These are phyloP conservation scores for Tuctoria greenei DNA, from an alignment of 176 grass and related monocot species.

Conservation along the genomic window DNA sequence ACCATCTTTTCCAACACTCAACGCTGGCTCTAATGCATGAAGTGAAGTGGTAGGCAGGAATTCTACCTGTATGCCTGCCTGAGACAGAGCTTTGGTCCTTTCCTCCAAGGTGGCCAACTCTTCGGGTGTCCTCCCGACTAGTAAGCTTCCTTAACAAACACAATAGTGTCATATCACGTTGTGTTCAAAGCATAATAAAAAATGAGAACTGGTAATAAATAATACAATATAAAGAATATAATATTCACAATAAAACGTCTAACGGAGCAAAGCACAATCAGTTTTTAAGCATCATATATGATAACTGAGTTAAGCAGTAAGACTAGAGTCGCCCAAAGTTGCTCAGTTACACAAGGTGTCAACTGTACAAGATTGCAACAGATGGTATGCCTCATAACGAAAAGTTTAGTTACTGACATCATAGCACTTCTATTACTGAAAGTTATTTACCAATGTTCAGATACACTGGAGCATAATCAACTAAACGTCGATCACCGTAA, in stretches of 20 bases:
- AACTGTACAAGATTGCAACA: slow-evolving; percentile 5
- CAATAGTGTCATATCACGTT: slow-evolving; percentile 17
- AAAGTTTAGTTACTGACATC: neutral
- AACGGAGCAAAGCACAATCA: neutral
- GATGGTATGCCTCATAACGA: neutral
- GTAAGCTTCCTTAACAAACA: slow-evolving; percentile 73
- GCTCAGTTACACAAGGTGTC: neutral
- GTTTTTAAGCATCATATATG: neutral
- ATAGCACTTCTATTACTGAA: neutral
- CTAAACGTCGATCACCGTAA: neutral
- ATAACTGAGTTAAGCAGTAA: neutral
- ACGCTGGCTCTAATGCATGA: slow-evolving; percentile 57
- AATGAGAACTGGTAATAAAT: neutral
- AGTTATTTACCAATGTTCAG: neutral
- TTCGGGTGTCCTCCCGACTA: slow-evolving; percentile 65
- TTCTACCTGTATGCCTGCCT: slow-evolving; percentile 65
- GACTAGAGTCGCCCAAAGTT: neutral
- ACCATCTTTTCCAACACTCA: slow-evolving; percentile 62
- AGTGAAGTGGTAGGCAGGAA: slow-evolving; percentile 57
- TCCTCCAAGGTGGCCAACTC: slow-evolving; percentile 61
- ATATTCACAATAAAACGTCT: neutral
- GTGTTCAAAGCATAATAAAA: neutral
- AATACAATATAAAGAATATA: neutral
- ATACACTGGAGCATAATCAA: neutral
- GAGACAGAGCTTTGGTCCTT: slow-evolving; percentile 58